Percentiles rank a stretch among this genome's conserved stretches.
These are phyloP conservation scores for Pythium dissimile DNA, from an alignment of 352 stramenopile genomes.

Conservation along the genomic window DNA sequence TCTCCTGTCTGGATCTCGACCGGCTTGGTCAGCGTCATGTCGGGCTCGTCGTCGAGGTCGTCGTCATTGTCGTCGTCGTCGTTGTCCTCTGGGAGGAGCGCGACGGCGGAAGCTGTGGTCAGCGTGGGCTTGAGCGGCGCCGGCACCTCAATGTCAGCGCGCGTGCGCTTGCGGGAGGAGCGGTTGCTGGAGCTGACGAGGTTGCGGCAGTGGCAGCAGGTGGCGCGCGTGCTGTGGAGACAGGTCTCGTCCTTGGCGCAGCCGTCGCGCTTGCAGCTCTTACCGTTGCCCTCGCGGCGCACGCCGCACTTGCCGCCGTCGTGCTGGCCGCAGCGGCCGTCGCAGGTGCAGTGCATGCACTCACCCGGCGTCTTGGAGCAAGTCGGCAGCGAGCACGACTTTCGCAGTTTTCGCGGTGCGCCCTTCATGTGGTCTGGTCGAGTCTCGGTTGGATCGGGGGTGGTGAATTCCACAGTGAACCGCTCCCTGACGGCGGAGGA, in stretches of 20 bases:
- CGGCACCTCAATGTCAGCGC: conserved; percentile 3
- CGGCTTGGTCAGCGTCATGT: neutral
- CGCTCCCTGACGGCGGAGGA: neutral
- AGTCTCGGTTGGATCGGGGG: neutral
- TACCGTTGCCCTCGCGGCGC: conserved; percentile 55
- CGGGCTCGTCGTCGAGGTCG: neutral
- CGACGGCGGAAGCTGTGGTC: too few species aligned
- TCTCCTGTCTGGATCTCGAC: neutral
- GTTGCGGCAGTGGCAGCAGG: conserved; percentile 77
- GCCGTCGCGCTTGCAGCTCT: conserved; percentile 57
- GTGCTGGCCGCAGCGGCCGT: conserved; percentile 65
- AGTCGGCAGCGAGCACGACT: conserved; percentile 63
- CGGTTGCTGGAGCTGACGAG: conserved; percentile 57
- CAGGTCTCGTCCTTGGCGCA: conserved; percentile 63
- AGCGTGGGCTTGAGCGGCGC: neutral
- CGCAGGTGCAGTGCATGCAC: conserved; percentile 84
- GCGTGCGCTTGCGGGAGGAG: conserved; percentile 33
- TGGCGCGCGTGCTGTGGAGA: conserved; percentile 67
- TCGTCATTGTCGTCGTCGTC: neutral
- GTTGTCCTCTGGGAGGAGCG: neutral
- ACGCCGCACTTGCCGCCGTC: conserved; percentile 48
- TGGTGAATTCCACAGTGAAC: conserved; percentile 10
- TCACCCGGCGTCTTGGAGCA: conserved; percentile 49
- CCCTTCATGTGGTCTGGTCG: conserved; percentile 6
- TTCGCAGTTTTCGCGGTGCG: conserved; percentile 53